Percentiles rank a stretch among this genome's conserved stretches.
phyloP scores from a whole-genome alignment of 2,329 filamentous ascomycete genomes.

The Xylariaceae sp. region DNA sequence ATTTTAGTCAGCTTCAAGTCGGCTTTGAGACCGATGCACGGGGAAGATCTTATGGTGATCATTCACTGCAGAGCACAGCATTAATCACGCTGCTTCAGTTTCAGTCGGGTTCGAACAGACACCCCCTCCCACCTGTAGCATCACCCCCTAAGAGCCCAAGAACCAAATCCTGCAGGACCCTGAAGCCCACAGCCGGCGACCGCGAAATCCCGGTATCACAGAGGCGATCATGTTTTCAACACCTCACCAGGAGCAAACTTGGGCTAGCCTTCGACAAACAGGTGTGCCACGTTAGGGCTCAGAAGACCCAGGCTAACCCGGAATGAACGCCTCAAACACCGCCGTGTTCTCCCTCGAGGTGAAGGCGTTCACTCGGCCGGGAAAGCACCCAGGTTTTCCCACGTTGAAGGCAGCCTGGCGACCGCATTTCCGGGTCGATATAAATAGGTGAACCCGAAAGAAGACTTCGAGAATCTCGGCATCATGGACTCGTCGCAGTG shows the following conservation, averaged over 20 bases:
- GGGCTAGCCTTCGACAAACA: neutral
- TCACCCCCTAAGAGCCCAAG: neutral
- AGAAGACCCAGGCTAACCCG: neutral
- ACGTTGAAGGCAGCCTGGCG: too few relatives aligned
- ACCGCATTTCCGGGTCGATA: neutral
- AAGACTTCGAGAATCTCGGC: too few relatives aligned
- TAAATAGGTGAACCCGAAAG: neutral
- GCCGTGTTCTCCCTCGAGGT: too few relatives aligned
- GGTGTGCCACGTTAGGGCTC: too few relatives aligned
- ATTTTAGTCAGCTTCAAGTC: neutral
- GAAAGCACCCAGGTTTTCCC: too few relatives aligned
- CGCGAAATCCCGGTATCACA: neutral
- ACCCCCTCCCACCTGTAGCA: neutral
- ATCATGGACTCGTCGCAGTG: too few relatives aligned
- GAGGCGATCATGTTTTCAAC: neutral
- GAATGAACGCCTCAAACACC: too few relatives aligned
- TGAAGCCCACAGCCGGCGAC: neutral
- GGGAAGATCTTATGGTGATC: constrained; percentile 14
- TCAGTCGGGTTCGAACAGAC: constrained; percentile 14
- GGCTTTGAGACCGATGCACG: constrained; percentile 3
- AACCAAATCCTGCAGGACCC: neutral
- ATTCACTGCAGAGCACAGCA: constrained; percentile 3
- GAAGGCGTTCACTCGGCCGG: too few relatives aligned
- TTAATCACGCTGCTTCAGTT: constrained; percentile 4
- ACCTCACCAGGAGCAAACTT: too few relatives aligned